Evolutionary conservation across 805 yeast species (phyloP), one percentile per base, ranked within the genome.

Genomic region (Nakazawaea holstii): DNA sequence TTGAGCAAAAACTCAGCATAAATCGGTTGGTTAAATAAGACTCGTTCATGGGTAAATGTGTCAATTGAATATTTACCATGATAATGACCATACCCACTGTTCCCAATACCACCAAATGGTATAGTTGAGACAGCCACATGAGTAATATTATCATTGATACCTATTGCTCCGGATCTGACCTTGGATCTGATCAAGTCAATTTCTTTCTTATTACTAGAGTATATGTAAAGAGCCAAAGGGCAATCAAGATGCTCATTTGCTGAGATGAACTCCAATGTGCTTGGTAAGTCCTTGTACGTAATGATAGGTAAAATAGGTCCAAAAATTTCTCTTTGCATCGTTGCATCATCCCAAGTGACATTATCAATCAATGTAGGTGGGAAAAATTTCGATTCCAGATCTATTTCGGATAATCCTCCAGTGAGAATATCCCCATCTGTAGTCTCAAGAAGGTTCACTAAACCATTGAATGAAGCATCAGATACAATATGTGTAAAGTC

Each of bases 21-120:
- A 49, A 72, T 73, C 13, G 84, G 82, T 60, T 84, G 87, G 41
- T 71, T 75, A 53, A 87, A 60, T 2, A 82, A 69, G 0, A 90
- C 76, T 56, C 95, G 76, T 59, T 77, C 78, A 62, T 87, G 95
- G 1, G 89, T 76, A 59, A 91, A 91, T n/a, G 85, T 71, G 39
- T 80, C 77, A 52, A 81, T 74, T 8, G 90, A 84, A 60, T 67
- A 72, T 52, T 65, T 66, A 3, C 97, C 96, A 60, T 90, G 97
- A 65, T 89, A 90, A 31, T 74, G 67, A 9, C 97, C 97, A 49
- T 70, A 68, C 1, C 98, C 98, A 0, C 96, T 87, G 13, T 61
- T 61, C 11, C 97, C 97, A 48, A 91, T 68, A 24, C 98, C 98
- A 31, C 98, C 98, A 65, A 91, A 92, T 26, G 97, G 97, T 3